Base-by-base conservation (phyloP, 768 basidiomycete genomes). In the Termitomyces sp. region DNA sequence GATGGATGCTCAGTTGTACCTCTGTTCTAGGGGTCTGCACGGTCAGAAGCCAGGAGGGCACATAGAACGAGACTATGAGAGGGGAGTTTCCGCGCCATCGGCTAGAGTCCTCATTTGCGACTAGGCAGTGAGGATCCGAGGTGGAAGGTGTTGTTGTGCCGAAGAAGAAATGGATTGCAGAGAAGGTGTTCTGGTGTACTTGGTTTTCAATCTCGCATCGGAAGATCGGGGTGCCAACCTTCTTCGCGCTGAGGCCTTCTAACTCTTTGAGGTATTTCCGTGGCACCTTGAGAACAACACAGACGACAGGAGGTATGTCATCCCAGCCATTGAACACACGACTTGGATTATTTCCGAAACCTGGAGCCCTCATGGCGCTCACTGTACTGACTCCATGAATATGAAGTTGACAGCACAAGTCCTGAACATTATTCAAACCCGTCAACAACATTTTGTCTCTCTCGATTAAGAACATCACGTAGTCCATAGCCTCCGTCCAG, bases 341-440 rank as follows among this genome's bases (percentile, higher is more conserved):
- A 59, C 23, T 61, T 43, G 35, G 51, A 37, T 52, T 50, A 21
- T 16, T 35, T 32, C 42, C 29, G n/a, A 21, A 37, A 8, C 5
- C n/a, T 27, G 34, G 25, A 32, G 29, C 53, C n/a, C 51, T 46
- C 43, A 69, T 65, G 31, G 63, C 58, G 0, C 53, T 53, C 23
- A 68, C 67, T 4, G 74, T 72, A 56, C 73, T 63, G 0, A 83
- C 61, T 14, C 72, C 74, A 23, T 74, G 65, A 14, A 75, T 69
- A 57, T 81, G 72, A 4, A 82, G 66, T 17, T 79, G 74, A 17
- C 70, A 63, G 48, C 71, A 77, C 49, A 85, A 64, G 41, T 85
- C 82, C 56, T 83, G 80, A 57, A 74, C 73, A 56, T 74, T 68
- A 42, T 60, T 48, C 42, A 11, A 31, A 47, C 71, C 73, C 42